Percentiles rank a stretch among this genome's conserved stretches.
These are phyloP conservation scores for Rosa lucieae DNA, from an alignment of 306 rosid species.

Conservation along the genomic window DNA sequence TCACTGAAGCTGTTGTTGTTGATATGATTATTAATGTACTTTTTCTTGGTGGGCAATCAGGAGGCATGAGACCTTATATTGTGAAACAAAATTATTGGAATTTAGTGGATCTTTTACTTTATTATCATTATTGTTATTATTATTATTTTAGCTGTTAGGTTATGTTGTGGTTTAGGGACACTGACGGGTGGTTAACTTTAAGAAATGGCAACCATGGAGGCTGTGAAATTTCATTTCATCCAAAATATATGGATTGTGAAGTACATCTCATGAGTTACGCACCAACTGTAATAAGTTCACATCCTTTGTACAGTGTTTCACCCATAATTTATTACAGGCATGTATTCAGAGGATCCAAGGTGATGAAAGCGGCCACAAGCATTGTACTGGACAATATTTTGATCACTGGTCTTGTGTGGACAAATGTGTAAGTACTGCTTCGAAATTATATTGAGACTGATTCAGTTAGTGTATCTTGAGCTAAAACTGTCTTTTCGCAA, in stretches of 20 bases:
- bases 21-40: not conserved
- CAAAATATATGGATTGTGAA: not conserved
- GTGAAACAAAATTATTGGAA: not conserved
- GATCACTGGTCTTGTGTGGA: conserved; percentile 91
- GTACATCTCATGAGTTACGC: not conserved
- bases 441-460: not conserved
- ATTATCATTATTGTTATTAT: no score
- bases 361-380: conserved; percentile 87
- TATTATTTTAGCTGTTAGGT: not conserved
- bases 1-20: not conserved
- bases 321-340: conserved; percentile 47
- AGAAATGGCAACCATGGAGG: not conserved
- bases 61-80: no score
- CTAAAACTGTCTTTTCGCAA: conserved; percentile 16
- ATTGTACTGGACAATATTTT: conserved; percentile 96
- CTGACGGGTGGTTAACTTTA: not conserved
- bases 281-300: not conserved
- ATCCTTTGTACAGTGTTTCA: not conserved
- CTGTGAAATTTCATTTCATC: not conserved
- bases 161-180: not conserved
- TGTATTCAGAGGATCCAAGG: conserved; percentile 80
- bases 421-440: conserved; percentile 76
- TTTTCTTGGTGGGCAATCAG: not conserved
- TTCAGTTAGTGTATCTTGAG: conserved; percentile 8
- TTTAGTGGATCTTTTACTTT: not conserved